Conservation (phyloP, 23 red algal species). For the Gracilaria caudata region DNA sequence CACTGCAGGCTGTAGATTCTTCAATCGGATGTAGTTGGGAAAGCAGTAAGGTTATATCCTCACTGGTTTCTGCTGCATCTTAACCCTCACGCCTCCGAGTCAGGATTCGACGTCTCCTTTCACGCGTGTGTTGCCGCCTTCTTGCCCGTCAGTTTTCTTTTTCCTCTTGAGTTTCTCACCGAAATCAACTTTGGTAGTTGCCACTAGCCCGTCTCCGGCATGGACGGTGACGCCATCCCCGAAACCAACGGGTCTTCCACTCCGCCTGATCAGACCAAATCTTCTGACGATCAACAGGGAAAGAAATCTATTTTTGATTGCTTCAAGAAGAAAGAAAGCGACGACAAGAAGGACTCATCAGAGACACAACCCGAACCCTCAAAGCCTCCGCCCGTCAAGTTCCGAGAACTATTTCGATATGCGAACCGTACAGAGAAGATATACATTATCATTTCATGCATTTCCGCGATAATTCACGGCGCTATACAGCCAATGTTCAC, state of each 20-base stretch:
- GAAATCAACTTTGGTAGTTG: background rate
- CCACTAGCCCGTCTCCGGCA: background rate
- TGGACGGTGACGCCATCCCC: background rate
- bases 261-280: background rate
- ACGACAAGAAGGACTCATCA: background rate
- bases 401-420: slow-evolving; percentile 72
- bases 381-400: slow-evolving; percentile 53
- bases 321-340: background rate
- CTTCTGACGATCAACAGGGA: background rate
- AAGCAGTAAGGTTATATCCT: no score
- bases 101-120: no score
- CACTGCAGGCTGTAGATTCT: no score
- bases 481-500: slow-evolving; percentile 85
- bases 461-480: slow-evolving; percentile 70
- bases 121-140: no score
- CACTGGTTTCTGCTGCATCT: no score
- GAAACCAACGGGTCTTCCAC: background rate
- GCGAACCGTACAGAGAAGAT: slow-evolving; percentile 51
- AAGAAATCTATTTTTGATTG: slow-evolving; percentile 18
- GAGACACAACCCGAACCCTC: background rate
- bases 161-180: no score
- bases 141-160: no score
- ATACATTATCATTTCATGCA: slow-evolving; percentile 55
- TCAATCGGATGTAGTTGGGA: no score
- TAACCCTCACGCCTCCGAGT: no score